phyloP scores from a whole-genome alignment of 2,329 filamentous ascomycete species.

The Westerdykella aurantiaca region DNA sequence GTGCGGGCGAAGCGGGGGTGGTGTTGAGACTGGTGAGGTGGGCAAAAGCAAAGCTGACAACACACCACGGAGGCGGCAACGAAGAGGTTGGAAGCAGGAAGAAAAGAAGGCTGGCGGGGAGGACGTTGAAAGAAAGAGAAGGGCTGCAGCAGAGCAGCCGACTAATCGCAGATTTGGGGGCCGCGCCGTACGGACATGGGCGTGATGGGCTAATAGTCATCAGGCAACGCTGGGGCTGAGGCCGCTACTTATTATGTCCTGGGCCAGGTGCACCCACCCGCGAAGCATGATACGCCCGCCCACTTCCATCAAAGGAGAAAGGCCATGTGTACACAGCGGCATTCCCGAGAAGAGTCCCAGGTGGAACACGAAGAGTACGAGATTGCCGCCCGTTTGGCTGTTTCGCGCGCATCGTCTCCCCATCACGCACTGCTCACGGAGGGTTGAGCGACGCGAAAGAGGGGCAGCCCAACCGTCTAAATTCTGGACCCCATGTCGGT shows the following conservation, averaged over 20 bases:
- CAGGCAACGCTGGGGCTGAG: slow-evolving; percentile 19
- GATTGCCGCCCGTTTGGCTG: slow-evolving; percentile 5
- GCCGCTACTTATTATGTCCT: slow-evolving; percentile 1
- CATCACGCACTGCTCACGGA: neutral
- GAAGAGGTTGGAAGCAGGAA: slow-evolving; percentile 8
- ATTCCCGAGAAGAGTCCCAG: slow-evolving; percentile 1
- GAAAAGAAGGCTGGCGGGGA: slow-evolving; percentile 7
- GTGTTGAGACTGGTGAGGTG: neutral
- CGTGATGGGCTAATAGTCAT: slow-evolving; percentile 7
- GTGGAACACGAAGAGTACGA: slow-evolving; percentile 5
- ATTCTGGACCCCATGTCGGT: slow-evolving; percentile 4
- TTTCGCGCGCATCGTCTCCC: slow-evolving; percentile 1
- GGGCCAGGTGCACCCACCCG: neutral
- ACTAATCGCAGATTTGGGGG: slow-evolving; percentile 8
- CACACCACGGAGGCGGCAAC: neutral
- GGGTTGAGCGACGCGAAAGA: neutral
- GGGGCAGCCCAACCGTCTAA: slow-evolving; percentile 3
- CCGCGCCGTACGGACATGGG: slow-evolving; percentile 6
- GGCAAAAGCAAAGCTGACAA: slow-evolving; percentile 4
- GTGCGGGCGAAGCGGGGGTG: neutral
- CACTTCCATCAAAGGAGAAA: too few species aligned
- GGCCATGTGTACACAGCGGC: slow-evolving; percentile 4
- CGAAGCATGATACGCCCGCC: too few species aligned
- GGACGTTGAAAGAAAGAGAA: slow-evolving; percentile 12
- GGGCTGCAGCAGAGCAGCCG: neutral